Evolutionary conservation across 2,329 filamentous ascomycete genomes (phyloP).

Genomic region (Ramichloridium luteum): DNA sequence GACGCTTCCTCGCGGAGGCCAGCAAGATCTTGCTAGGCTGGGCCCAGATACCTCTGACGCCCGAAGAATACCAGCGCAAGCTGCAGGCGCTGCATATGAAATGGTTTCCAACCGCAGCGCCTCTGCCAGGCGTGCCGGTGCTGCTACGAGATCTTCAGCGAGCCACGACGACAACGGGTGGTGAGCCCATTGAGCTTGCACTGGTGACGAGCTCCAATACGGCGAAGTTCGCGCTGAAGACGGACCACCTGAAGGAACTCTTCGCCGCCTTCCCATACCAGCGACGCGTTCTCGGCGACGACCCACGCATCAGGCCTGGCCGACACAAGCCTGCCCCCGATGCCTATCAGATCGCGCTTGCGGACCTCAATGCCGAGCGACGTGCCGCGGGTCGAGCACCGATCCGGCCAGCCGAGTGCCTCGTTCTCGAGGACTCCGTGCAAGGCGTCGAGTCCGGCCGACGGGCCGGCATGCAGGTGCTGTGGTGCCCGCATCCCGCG

Average conservation of each 20-base stretch:
- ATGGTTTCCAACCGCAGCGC: slow-evolving; percentile 57
- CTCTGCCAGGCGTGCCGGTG: slow-evolving; percentile 61
- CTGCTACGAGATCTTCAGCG: slow-evolving; percentile 33
- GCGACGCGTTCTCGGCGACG: slow-evolving; percentile 72
- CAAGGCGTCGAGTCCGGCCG: slow-evolving; percentile 80
- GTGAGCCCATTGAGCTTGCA: slow-evolving; percentile 54
- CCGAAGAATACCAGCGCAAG: slow-evolving; percentile 50
- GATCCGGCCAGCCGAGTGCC: slow-evolving; percentile 69
- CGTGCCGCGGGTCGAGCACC: slow-evolving; percentile 41
- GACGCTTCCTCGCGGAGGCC: slow-evolving; percentile 46
- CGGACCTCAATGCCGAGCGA: slow-evolving; percentile 54
- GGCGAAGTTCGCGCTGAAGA: slow-evolving; percentile 64
- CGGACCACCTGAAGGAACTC: slow-evolving; percentile 37
- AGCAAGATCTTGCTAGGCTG: slow-evolving; percentile 57
- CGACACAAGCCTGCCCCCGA: slow-evolving; percentile 86
- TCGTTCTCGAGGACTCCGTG: slow-evolving; percentile 89
- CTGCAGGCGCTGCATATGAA: slow-evolving; percentile 52
- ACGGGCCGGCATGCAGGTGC: slow-evolving; percentile 79
- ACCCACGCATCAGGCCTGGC: slow-evolving; percentile 54
- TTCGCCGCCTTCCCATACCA: slow-evolving; percentile 49
- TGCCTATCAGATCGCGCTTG: slow-evolving; percentile 74
- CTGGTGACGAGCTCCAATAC: slow-evolving; percentile 69
- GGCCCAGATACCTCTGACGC: slow-evolving; percentile 67
- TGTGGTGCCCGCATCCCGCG: slow-evolving; percentile 76
- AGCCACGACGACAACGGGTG: slow-evolving; percentile 40